Evolutionary conservation across 352 stramenopile species (phyloP), one percentile per base, ranked within the genome.

Genomic region (Globisporangium cederbergense): DNA sequence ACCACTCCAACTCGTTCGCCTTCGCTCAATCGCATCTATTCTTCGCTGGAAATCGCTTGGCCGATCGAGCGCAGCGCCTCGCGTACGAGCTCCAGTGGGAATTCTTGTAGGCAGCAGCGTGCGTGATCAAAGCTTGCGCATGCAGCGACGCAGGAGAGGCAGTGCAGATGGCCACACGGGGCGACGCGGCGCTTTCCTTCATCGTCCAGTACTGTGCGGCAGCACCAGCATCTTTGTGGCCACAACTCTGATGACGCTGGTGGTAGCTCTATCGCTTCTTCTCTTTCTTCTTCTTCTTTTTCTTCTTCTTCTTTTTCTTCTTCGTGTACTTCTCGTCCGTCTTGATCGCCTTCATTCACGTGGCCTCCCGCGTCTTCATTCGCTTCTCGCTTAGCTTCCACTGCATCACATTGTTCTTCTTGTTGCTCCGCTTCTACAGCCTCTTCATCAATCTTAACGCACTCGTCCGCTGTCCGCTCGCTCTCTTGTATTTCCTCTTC

Each of bases 111-210:
- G 25, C 57, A 62, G 45, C 40, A 54, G 40, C 42, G 30, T 9
- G 20, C 16, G 8, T 5, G 22, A 14, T 20, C 11, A 11, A 86
- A 50, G 25, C 66, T 58, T 7, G 64, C 30, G 2, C 77, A 73
- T 46, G 74, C 53, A 14, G 56, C 46, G 16, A 88, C 25, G 43
- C 76, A 88, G 13, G 43, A 32, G 5, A 70, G 9, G 59, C 76
- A 88, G 62, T 88, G 81, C 13, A 70, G 57, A 56, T 88, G 75
- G 3, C 74, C 72, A 34, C 85, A 91, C 1, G 76, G 64, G 59
- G 53, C n/a, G 42, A 61, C 1, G 4, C 54, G 3, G 25, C 43
- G 32, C 2, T 11, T 30, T 16, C 7, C 6, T 16, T 13, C 22
- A 14, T 25, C 32, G 1, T 25, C 22, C 8, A 67, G 45, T 34